phyloP scores from a whole-genome alignment of 179 eudicot species.

The Drosera spatulata region DNA sequence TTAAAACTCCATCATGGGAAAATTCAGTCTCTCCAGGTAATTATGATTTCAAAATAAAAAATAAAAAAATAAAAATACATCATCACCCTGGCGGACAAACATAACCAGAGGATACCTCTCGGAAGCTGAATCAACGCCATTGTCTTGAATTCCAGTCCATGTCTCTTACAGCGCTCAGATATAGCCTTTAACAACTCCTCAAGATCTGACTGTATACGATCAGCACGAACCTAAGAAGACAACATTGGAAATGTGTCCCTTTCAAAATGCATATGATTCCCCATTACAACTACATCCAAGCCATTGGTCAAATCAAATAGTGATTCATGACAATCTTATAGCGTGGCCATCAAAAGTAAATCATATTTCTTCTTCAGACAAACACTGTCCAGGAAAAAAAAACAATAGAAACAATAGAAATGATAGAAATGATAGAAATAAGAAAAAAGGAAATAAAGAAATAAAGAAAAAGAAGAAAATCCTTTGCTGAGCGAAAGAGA shows the following conservation, averaged over 20 bases:
- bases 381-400: no score
- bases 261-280: neutral
- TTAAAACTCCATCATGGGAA: no score
- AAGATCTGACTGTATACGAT: slow-evolving; percentile 89
- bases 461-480: no score
- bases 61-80: neutral
- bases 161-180: slow-evolving; percentile 84
- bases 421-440: no score
- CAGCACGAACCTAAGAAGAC: slow-evolving; percentile 74
- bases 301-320: no score
- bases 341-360: no score
- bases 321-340: no score
- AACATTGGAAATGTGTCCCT: neutral
- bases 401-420: no score
- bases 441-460: no score
- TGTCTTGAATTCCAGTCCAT: slow-evolving; percentile 67
- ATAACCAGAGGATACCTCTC: slow-evolving; percentile 31
- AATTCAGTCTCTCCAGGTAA: neutral
- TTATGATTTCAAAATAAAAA: neutral
- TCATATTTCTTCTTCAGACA: no score
- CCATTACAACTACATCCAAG: neutral
- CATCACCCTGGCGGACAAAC: neutral
- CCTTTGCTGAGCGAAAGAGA: no score
- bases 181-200: slow-evolving; percentile 90
- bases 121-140: slow-evolving; percentile 86